These are phyloP conservation scores for Psilocybe cubensis DNA, from an alignment of 768 basidiomycete genomes.

Conservation along the genomic window DNA sequence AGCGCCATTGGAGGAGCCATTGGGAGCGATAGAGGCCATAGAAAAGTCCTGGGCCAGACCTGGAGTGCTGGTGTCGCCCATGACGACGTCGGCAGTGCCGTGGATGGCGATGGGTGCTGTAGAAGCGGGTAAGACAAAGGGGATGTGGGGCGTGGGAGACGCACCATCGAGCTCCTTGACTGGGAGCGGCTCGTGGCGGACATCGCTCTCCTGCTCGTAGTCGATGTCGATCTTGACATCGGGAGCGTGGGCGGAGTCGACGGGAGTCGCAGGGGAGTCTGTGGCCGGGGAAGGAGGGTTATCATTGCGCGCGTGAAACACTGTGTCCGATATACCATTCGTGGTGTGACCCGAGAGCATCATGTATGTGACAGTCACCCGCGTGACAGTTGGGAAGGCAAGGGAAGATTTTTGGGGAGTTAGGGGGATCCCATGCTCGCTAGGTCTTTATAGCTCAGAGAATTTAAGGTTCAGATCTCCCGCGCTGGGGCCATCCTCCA, in stretches of 20 bases:
- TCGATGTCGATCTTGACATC: conserved; percentile 69
- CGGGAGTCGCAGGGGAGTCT: conserved; percentile 65
- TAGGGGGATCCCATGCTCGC: conserved; percentile 69
- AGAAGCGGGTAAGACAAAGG: conserved; percentile 21
- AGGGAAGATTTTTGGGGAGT: conserved; percentile 78
- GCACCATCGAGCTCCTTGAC: conserved; percentile 51
- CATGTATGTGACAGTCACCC: conserved; percentile 77
- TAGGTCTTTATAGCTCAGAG: conserved; percentile 81
- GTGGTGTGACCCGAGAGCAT: conserved; percentile 55
- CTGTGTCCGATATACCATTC: conserved; percentile 35
- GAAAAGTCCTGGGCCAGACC: conserved; percentile 42
- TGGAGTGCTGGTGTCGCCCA: conserved; percentile 46
- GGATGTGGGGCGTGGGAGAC: conserved; percentile 7
- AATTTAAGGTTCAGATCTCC: conserved; percentile 87
- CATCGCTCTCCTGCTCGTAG: conserved; percentile 70
- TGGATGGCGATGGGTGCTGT: conserved; percentile 30
- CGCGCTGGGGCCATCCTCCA: conserved; percentile 67
- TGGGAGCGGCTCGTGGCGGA: conserved; percentile 59
- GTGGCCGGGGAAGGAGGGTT: conserved; percentile 41
- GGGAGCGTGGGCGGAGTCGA: conserved; percentile 49
- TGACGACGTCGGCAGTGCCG: conserved; percentile 41
- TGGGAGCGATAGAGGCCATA: conserved; percentile 31
- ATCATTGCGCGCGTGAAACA: conserved; percentile 33
- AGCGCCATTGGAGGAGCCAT: conserved; percentile 29
- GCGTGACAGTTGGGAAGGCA: conserved; percentile 56